Evolutionary conservation across 768 basidiomycete genomes (phyloP).

Genomic region (Collybia sordida): DNA sequence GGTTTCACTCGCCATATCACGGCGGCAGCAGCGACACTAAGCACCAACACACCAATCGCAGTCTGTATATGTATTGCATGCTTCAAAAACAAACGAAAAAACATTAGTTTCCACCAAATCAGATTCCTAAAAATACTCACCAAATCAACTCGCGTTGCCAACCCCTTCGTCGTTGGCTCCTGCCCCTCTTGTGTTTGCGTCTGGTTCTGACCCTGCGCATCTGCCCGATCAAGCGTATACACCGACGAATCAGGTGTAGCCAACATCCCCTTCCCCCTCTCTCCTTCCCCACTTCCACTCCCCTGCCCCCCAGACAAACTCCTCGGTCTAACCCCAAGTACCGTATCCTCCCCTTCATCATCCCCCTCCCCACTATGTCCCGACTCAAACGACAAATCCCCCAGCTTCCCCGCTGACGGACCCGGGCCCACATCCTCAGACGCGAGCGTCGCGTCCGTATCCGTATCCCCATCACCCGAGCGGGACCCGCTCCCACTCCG

Average conservation of each 20-base stretch:
- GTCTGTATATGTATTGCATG: slow-evolving; percentile 46
- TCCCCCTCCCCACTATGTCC: slow-evolving; percentile 14
- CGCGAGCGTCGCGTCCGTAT: slow-evolving; percentile 29
- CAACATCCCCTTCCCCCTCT: slow-evolving; percentile 17
- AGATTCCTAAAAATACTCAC: slow-evolving; percentile 9
- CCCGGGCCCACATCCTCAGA: slow-evolving; percentile 32
- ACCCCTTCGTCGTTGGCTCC: slow-evolving; percentile 2
- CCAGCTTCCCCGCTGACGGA: not conserved
- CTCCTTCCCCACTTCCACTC: not conserved
- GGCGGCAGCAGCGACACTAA: slow-evolving; percentile 69
- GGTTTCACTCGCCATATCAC: slow-evolving; percentile 71
- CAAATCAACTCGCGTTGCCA: slow-evolving; percentile 9
- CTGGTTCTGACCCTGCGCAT: slow-evolving; percentile 4
- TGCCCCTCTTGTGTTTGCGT: too few species aligned
- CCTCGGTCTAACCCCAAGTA: slow-evolving; percentile 16
- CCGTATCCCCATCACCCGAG: slow-evolving; percentile 18
- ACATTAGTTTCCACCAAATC: not conserved
- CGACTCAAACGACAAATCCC: not conserved
- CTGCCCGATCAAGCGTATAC: slow-evolving; percentile 15
- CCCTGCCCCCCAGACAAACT: slow-evolving; percentile 7
- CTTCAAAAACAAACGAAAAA: slow-evolving; percentile 9
- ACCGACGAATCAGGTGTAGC: slow-evolving; percentile 28
- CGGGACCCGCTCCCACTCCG: slow-evolving; percentile 17
- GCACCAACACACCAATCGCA: slow-evolving; percentile 62
- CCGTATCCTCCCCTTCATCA: slow-evolving; percentile 22